Conservation (phyloP, 2,329 filamentous ascomycete genomes). For the Fulvia fulva region DNA sequence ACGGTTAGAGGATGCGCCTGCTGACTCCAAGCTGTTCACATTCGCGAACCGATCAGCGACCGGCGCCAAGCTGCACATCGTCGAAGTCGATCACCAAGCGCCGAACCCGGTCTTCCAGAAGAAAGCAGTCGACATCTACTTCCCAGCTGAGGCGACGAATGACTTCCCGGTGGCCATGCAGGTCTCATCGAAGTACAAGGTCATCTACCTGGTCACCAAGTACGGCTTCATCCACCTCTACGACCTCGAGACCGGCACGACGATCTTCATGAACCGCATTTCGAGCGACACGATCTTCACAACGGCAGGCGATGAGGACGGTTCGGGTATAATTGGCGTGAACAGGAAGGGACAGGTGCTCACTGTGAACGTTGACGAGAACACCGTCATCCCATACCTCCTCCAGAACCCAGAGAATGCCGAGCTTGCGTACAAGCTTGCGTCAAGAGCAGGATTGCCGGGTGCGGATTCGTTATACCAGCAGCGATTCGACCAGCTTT, state of each 20-base stretch:
- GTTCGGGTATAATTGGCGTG: slow-evolving; percentile 85
- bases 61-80: slow-evolving; percentile 93
- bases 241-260: slow-evolving; percentile 90
- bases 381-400: slow-evolving; percentile 86
- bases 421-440: slow-evolving; percentile 90
- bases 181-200: slow-evolving; percentile 91
- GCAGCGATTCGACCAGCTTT: slow-evolving; percentile 85
- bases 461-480: slow-evolving; percentile 92
- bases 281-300: slow-evolving; percentile 99
- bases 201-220: slow-evolving; percentile 96
- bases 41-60: slow-evolving; percentile 88
- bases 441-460: slow-evolving; percentile 86
- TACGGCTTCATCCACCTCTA: slow-evolving; percentile 99
- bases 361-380: slow-evolving; percentile 89
- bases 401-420: slow-evolving; percentile 95
- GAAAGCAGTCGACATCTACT: slow-evolving; percentile 96
- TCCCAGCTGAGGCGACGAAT: slow-evolving; percentile 89
- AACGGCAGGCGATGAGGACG: slow-evolving; percentile 77
- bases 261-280: slow-evolving; percentile 99
- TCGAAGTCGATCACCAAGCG: slow-evolving; percentile 91
- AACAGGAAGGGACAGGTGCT: slow-evolving; percentile 97
- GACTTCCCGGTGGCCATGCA: slow-evolving; percentile 99
- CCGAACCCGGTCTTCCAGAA: slow-evolving; percentile 87
- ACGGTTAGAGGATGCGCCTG: slow-evolving; percentile 79
- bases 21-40: slow-evolving; percentile 92